phyloP scores from a whole-genome alignment of 1,284 basidiomycete genomes.

The Xerocomus nothofagi region DNA sequence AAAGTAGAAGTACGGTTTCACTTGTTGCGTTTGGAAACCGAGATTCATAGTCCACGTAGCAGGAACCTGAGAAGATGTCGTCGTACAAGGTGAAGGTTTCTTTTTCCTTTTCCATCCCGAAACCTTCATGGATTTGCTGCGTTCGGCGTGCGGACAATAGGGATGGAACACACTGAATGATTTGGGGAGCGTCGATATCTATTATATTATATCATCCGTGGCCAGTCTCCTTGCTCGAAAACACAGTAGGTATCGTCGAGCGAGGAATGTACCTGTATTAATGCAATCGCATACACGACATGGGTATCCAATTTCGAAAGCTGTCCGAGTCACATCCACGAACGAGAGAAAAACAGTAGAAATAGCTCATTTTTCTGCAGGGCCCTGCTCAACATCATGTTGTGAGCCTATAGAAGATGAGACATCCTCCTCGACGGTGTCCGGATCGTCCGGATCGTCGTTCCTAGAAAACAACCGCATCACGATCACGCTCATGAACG shows the following conservation, averaged over 20 bases:
- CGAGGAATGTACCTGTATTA: no score
- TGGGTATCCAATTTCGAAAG: no score
- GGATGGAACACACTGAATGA: not conserved
- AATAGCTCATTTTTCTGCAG: no score
- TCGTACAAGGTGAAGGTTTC: not conserved
- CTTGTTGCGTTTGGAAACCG: not conserved
- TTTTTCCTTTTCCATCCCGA: not conserved
- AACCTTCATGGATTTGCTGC: not conserved
- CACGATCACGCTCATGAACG: not conserved
- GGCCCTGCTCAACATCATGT: not conserved
- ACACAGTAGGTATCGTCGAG: no score
- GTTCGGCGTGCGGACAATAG: no score
- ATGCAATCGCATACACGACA: no score
- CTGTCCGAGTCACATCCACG: no score
- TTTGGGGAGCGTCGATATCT: not conserved
- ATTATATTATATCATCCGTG: not conserved
- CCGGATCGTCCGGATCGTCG: not conserved
- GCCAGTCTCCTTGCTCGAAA: no score
- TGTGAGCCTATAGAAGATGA: not conserved
- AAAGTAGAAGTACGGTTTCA: not conserved
- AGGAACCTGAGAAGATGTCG: no score
- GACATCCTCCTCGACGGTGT: not conserved
- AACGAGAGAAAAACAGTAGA: no score
- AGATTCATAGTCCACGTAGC: not conserved
- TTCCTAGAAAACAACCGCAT: constrained; percentile 8